Base-by-base conservation (phyloP, 2,329 filamentous ascomycete genomes). In the Aspergillus costaricaensis region DNA sequence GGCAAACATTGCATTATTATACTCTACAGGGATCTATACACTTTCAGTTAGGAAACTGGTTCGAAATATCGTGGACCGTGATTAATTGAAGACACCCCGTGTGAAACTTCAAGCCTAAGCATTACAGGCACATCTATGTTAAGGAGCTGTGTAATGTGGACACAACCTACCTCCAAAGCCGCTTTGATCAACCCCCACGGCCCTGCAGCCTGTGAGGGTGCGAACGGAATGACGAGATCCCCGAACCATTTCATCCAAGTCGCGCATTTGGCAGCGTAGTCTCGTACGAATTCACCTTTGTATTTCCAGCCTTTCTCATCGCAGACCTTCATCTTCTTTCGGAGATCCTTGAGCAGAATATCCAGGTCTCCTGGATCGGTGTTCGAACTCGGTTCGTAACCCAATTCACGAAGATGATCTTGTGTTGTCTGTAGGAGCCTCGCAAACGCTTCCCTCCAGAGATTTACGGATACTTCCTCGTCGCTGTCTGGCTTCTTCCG, bases 181-280 rank as follows among this genome's bases (percentile, higher is more conserved):
- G 23, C 41, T 5, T 58, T 58, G n/a, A 58, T 14, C 17, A 58
- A 14, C 2, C 41, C 47, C 56, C 56, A 77, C 15, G 71, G 74
- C 39, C 76, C 65, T 27, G 67, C 65, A 17, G 71, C 71, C 65
- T 75, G 70, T 10, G 58, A 65, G 2, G 74, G 71, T 57, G 76
- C 69, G 61, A 70, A 73, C 52, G 73, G 68, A 21, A 72, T 61
- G 0, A 67, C 67, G 51, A 70, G 60, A 65, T 77, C 70, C 0
- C 72, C 72, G 9, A 59, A 51, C 32, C 59, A 59, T 21, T 60
- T 47, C 6, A 65, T 2, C 62, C 62, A 65, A 3, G 48, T 49
- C 5, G 61, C 51, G 36, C 64, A 64, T 4, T 52, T 57, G n/a
- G 55, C 60, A 1, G 63, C 62, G 44, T 65, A 65, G 14, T 65